These are phyloP conservation scores for Misopates orontium DNA, from an alignment of 257 asterid species.

Conservation along the genomic window DNA sequence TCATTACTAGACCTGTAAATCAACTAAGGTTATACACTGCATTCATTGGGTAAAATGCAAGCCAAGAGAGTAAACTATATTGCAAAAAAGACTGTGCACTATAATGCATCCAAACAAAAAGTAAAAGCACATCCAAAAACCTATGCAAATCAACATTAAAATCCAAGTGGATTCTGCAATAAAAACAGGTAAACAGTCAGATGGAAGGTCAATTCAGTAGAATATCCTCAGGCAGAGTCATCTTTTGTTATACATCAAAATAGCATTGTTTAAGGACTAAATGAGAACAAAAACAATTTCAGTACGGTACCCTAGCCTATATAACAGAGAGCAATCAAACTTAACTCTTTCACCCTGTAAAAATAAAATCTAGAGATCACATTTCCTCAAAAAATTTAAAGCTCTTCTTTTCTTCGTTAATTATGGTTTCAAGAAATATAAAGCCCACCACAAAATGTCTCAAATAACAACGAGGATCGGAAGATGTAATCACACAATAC, in stretches of 20 bases:
- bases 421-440: not conserved
- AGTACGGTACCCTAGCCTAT: not conserved
- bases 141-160: not conserved
- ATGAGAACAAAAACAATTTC: not conserved
- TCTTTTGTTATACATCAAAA: not conserved
- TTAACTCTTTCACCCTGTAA: not conserved
- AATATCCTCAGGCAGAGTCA: not conserved
- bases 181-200: not conserved
- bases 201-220: slow-evolving; percentile 7
- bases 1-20: not conserved
- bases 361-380: slow-evolving; percentile 1
- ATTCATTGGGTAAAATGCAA: too few species aligned
- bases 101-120: not conserved
- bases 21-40: not conserved
- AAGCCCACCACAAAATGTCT: not conserved
- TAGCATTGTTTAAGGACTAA: not conserved
- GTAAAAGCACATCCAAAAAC: not conserved
- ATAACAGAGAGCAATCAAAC: not conserved
- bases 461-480: not conserved
- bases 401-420: not conserved
- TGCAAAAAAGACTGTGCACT: not conserved
- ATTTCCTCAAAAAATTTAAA: slow-evolving; percentile 7
- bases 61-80: not conserved
- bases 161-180: not conserved
- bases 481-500: slow-evolving; percentile 20